A percentile compares a stretch with the other conserved stretches of the same genome.
Evolutionary conservation across 1,284 basidiomycete species (phyloP).

Genomic region (Rhizoctonia solani): DNA sequence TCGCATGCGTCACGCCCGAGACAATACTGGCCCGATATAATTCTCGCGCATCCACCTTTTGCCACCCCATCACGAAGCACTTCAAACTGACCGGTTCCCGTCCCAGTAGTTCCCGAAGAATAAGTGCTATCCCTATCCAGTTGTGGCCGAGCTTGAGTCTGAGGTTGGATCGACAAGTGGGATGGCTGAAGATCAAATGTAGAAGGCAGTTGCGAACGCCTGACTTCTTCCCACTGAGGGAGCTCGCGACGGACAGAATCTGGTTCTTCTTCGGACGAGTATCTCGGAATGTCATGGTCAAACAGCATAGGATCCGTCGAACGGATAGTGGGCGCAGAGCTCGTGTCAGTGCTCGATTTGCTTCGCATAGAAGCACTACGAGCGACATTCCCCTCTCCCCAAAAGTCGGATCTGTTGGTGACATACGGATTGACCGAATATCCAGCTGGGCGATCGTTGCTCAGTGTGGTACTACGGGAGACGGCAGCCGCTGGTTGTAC

Average conservation of each 20-base stretch:
- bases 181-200: neutral
- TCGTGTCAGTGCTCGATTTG: constrained; percentile 4
- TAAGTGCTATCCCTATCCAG: neutral
- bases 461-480: neutral
- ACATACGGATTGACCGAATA: constrained; percentile 13
- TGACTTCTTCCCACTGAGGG: constrained; percentile 19
- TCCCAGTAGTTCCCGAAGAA: neutral
- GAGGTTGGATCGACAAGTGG: too few species aligned
- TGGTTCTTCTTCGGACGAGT: neutral
- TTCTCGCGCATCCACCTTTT: constrained; percentile 12
- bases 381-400: neutral
- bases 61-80: constrained; percentile 22
- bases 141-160: neutral
- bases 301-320: neutral
- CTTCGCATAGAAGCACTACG: neutral
- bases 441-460: neutral
- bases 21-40: neutral
- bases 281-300: neutral
- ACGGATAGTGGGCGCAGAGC: neutral
- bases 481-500: neutral
- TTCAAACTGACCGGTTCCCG: neutral
- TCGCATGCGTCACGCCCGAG: constrained; percentile 8
- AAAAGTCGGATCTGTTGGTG: constrained; percentile 4
- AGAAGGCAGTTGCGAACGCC: constrained; percentile 9
- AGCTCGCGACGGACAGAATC: neutral